Percentiles rank a stretch among this genome's conserved stretches.
Conservation (phyloP, 106 monocot species). For the Gastrodia elata region DNA sequence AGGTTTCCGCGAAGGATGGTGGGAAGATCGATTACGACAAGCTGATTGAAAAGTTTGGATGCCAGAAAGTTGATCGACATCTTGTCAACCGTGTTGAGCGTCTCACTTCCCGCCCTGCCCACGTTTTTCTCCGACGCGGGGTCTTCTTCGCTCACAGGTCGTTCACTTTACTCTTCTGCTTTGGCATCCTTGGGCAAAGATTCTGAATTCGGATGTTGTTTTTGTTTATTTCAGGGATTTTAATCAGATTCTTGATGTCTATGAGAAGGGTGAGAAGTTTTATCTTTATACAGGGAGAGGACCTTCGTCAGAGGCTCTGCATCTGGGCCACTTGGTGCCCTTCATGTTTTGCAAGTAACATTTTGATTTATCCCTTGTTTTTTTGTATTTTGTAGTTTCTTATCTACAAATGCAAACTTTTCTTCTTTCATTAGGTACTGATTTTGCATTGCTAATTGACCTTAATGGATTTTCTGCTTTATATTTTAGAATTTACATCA, state of each 20-base stretch:
- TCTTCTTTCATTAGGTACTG: background rate
- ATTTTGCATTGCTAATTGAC: background rate
- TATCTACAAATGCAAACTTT: background rate
- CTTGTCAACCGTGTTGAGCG: slow-evolving; percentile 65
- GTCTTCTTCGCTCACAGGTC: slow-evolving; percentile 97
- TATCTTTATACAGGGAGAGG: slow-evolving; percentile 92
- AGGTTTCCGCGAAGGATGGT: slow-evolving; percentile 76
- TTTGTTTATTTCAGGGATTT: slow-evolving; percentile 56
- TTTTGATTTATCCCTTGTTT: background rate
- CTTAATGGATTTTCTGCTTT: no score
- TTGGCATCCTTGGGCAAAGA: background rate
- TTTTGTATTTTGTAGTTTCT: background rate
- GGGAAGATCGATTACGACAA: slow-evolving; percentile 99
- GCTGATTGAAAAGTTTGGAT: slow-evolving; percentile 89
- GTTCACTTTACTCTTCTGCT: background rate
- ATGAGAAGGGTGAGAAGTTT: slow-evolving; percentile 85
- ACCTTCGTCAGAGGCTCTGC: slow-evolving; percentile 90
- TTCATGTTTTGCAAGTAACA: slow-evolving; percentile 97
- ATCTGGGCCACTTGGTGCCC: slow-evolving; percentile 88
- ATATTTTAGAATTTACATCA: no score
- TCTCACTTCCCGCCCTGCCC: slow-evolving; percentile 68
- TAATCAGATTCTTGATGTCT: slow-evolving; percentile 75
- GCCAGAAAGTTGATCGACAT: slow-evolving; percentile 60
- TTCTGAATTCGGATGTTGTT: background rate
- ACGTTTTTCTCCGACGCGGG: slow-evolving; percentile 92